Base-by-base conservation (phyloP, 345 rosid genomes). In the Arabidopsis suecica region DNA sequence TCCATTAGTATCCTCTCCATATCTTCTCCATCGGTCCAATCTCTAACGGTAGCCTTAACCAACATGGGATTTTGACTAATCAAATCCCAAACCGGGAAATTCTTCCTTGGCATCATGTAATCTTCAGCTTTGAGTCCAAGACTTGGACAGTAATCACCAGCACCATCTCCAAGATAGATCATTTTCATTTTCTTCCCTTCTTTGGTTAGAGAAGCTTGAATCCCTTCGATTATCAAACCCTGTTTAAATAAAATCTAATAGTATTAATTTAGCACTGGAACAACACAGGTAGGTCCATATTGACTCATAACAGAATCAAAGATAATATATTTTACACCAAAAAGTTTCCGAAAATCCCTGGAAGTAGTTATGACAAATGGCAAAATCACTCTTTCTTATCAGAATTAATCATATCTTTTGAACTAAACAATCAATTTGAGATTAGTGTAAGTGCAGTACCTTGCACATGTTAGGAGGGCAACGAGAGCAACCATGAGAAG, bases 381-480 rank as follows among this genome's bases (percentile, higher is more conserved):
- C 69, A 51, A 16, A 34, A 7, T 20, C 58, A 65, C 8, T 4
- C 8, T 20, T 2, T 7, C 14, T 33, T 3, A 5, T 45, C 48
- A 63, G 20, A 61, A 32, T 2, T 9, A 36, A 0, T 13, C 41
- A 16, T 47, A 28, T 22, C 7, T 47, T 28, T 10, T 55, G 2
- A 9, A 57, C 30, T 13, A 20, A 54, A 9, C 12, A 45, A 69
- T 1, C 3, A 16, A 41, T 38, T 5, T 3, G 53, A 45, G 32
- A 70, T 20, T 8, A 54, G 16, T 44, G 9, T 49, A 3, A 38
- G 5, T 34, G 37, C 25, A 7, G 22, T 83, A 93, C 98, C 96
- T 93, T 91, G 91, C 98, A 93, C 98, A 93, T 93, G 65, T 91
- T 93, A 45, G 93, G 91, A 65, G 97, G 98, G 82, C 98, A 93